These are phyloP conservation scores for Insectozyma bohioensis DNA, from an alignment of 1,139 yeast genomes.

Conservation along the genomic window DNA sequence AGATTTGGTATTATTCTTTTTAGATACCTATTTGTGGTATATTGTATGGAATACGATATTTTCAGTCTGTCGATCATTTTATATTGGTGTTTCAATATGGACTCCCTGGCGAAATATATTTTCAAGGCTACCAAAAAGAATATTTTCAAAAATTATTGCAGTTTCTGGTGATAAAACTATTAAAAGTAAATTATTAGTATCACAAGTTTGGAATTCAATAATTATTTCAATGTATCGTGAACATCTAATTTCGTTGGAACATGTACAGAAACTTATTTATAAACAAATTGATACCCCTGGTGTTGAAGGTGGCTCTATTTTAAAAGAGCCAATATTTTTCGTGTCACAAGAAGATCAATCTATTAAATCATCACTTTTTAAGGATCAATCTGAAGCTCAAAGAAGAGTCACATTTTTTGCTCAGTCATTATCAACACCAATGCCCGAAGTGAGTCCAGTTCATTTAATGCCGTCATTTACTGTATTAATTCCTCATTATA, in stretches of 20 bases:
- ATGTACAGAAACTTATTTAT: constrained; percentile 47
- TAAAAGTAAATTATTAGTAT: constrained; percentile 38
- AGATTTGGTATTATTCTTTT: constrained; percentile 48
- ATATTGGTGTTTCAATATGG: constrained; percentile 74
- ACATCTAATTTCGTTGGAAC: constrained; percentile 50
- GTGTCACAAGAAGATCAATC: constrained; percentile 53
- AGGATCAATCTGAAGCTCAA: constrained; percentile 45
- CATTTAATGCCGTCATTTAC: constrained; percentile 51
- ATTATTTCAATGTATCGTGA: constrained; percentile 59
- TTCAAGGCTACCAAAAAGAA: constrained; percentile 51
- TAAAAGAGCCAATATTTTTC: constrained; percentile 50
- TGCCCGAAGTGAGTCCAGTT: constrained; percentile 46
- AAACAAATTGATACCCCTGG: constrained; percentile 30
- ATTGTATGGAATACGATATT: constrained; percentile 76
- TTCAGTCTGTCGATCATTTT: constrained; percentile 68
- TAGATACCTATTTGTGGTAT: constrained; percentile 79
- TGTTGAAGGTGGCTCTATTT: constrained; percentile 23
- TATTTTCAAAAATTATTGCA: constrained; percentile 43
- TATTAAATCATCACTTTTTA: constrained; percentile 31
- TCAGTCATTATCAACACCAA: constrained; percentile 52
- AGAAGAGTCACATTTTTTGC: constrained; percentile 56
- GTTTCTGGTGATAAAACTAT: constrained; percentile 26
- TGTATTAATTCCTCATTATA: constrained; percentile 52
- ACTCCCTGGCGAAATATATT: constrained; percentile 88
- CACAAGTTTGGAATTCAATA: constrained; percentile 54